These are phyloP conservation scores for Viola odorata DNA, from an alignment of 345 rosid genomes.

Conservation along the genomic window DNA sequence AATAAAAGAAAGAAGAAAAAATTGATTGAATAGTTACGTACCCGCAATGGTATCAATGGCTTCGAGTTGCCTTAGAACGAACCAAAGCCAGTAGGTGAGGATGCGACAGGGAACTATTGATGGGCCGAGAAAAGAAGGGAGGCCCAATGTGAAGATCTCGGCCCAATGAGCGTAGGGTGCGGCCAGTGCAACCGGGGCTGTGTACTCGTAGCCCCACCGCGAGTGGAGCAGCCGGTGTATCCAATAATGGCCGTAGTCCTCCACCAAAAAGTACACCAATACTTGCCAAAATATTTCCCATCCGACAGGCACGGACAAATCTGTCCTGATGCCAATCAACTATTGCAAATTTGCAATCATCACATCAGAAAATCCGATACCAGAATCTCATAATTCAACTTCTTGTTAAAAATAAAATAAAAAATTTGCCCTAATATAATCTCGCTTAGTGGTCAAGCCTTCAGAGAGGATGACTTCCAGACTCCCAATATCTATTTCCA, in stretches of 20 bases:
- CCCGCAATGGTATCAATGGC: constrained; percentile 27
- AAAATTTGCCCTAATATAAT: neutral
- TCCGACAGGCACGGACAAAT: constrained; percentile 12
- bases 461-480: neutral
- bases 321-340: constrained; percentile 9
- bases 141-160: constrained; percentile 20
- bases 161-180: constrained; percentile 30
- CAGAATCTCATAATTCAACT: too few relatives aligned
- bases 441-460: neutral
- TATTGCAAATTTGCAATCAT: neutral
- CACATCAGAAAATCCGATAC: too few relatives aligned
- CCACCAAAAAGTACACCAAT: constrained; percentile 17
- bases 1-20: neutral
- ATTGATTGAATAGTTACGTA: neutral
- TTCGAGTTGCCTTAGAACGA: constrained; percentile 21
- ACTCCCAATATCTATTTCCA: neutral
- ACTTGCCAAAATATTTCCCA: constrained; percentile 17
- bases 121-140: constrained; percentile 30
- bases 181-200: constrained; percentile 18
- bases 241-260: constrained; percentile 24
- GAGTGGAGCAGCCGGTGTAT: constrained; percentile 20
- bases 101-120: constrained; percentile 25
- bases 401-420: too few relatives aligned
- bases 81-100: constrained; percentile 23
- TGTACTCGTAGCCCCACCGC: constrained; percentile 26